Evolutionary conservation across 2,329 filamentous ascomycete species (phyloP).

Genomic region (Scedosporium boydii): DNA sequence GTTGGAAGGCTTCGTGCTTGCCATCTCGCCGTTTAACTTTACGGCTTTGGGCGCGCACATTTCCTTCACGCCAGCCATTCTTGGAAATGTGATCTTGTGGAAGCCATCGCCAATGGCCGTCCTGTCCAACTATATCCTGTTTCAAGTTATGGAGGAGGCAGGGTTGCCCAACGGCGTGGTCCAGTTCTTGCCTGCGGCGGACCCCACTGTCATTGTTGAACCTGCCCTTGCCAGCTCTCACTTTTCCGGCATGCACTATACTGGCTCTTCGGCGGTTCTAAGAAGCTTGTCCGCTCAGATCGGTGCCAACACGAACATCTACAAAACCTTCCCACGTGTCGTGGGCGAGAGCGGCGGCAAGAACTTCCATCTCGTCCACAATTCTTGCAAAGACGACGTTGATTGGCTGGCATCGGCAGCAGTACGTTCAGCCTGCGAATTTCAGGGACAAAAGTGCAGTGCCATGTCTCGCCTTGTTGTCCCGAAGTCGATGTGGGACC

Average conservation of each 20-base stretch:
- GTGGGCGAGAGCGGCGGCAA: constrained; percentile 6
- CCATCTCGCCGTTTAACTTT: constrained; percentile 4
- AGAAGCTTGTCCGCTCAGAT: not conserved
- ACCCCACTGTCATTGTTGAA: not conserved
- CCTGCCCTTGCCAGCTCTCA: not conserved
- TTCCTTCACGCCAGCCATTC: not conserved
- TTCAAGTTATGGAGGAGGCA: not conserved
- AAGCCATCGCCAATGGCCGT: not conserved
- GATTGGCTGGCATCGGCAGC: constrained; percentile 4
- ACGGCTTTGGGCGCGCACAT: constrained; percentile 3
- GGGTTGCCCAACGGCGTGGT: not conserved
- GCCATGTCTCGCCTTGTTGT: not conserved
- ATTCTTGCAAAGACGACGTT: not conserved
- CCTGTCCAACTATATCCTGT: not conserved
- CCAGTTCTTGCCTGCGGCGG: not conserved
- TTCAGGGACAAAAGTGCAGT: not conserved
- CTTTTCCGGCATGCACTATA: not conserved
- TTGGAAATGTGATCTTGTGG: not conserved
- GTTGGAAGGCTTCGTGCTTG: constrained; percentile 3
- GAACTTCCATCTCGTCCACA: constrained; percentile 6
- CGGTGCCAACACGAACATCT: not conserved
- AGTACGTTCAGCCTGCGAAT: not conserved
- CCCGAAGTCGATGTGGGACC: not conserved
- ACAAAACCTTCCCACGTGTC: not conserved
- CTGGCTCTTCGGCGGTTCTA: not conserved